These are phyloP conservation scores for Nakazawaea wyomingensis DNA, from an alignment of 805 yeast species.

Conservation along the genomic window DNA sequence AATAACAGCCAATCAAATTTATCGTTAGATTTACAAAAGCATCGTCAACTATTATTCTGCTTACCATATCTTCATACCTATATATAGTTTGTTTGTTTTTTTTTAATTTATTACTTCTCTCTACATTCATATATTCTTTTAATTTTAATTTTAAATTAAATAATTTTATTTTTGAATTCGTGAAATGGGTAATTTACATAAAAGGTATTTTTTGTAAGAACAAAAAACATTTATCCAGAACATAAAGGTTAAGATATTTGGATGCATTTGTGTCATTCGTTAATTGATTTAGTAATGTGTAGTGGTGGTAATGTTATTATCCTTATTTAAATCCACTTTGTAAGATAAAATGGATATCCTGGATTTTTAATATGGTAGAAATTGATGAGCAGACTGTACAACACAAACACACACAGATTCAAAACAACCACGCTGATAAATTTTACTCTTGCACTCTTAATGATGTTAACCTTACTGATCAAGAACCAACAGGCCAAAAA, in stretches of 20 bases:
- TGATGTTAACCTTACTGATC: constrained; percentile 49
- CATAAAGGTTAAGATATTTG: too few relatives aligned
- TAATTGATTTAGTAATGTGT: neutral
- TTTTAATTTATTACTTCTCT: too few relatives aligned
- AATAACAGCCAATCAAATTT: too few relatives aligned
- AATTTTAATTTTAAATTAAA: neutral
- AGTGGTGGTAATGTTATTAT: too few relatives aligned
- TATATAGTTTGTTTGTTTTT: too few relatives aligned
- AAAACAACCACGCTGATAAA: constrained; percentile 43
- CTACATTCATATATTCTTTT: neutral
- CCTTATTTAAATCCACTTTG: constrained; percentile 23
- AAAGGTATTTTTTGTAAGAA: too few relatives aligned
- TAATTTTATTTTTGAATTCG: neutral
- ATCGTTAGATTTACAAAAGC: too few relatives aligned
- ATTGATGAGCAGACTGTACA: constrained; percentile 58
- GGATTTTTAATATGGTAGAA: constrained; percentile 66
- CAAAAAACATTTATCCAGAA: too few relatives aligned
- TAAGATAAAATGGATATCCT: constrained; percentile 71
- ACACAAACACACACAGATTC: constrained; percentile 41
- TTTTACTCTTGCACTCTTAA: constrained; percentile 40
- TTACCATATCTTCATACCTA: too few relatives aligned
- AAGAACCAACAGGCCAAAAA: constrained; percentile 57
- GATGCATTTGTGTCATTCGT: neutral
- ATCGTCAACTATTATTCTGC: too few relatives aligned
- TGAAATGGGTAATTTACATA: neutral